These are phyloP conservation scores for Coemansia sp. DNA, from an alignment of 192 early-diverging fungal genomes.

Conservation along the genomic window DNA sequence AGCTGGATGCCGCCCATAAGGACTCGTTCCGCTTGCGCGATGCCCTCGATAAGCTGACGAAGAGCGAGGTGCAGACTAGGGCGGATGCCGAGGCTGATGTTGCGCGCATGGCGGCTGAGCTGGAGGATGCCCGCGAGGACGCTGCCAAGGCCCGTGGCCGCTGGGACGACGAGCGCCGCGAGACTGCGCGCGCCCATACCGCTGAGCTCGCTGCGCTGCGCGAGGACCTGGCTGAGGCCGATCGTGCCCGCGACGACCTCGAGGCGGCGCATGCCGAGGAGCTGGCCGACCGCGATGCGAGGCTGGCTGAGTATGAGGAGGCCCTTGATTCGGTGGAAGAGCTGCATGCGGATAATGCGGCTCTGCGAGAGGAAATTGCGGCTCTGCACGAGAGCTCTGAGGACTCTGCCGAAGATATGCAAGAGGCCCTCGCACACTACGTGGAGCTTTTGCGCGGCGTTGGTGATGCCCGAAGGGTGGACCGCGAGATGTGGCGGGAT, in stretches of 20 bases:
- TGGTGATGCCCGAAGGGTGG: conserved; percentile 18
- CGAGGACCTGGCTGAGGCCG: not conserved
- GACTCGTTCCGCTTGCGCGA: conserved; percentile 48
- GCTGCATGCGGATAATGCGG: conserved; percentile 9
- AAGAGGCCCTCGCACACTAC: conserved; percentile 28
- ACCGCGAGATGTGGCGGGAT: conserved; percentile 27
- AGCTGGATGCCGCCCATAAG: conserved; percentile 50
- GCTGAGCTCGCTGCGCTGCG: conserved; percentile 11
- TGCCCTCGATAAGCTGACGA: conserved; percentile 28
- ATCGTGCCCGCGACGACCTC: not conserved
- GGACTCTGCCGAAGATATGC: conserved; percentile 4
- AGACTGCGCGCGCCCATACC: conserved; percentile 20
- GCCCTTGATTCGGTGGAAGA: conserved; percentile 12
- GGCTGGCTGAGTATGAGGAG: conserved; percentile 11
- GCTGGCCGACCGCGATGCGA: conserved; percentile 12
- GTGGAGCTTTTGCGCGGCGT: conserved; percentile 25
- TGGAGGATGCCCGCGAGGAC: conserved; percentile 14
- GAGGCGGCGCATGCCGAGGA: not conserved
- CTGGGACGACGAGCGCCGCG: conserved; percentile 30
- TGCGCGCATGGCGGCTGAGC: conserved; percentile 22
- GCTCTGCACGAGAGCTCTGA: conserved; percentile 6
- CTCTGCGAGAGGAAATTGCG: conserved; percentile 21
- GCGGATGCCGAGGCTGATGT: conserved; percentile 39
- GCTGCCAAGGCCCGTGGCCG: not conserved
- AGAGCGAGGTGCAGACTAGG: conserved; percentile 24